phyloP scores from a whole-genome alignment of 352 stramenopile genomes.

The Phytophthora aleatoria region DNA sequence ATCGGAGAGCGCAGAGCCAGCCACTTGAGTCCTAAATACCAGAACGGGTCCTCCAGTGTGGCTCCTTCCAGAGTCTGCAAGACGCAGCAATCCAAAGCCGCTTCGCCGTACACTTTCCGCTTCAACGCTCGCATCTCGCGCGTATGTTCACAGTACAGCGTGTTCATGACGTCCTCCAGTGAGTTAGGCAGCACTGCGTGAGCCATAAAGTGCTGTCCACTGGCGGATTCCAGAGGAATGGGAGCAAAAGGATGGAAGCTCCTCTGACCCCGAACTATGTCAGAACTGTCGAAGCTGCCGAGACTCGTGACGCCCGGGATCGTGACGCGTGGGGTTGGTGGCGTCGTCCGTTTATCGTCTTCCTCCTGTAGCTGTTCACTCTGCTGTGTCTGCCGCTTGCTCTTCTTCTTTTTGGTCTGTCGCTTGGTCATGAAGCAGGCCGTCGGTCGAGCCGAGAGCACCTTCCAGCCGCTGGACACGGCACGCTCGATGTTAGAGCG shows the following conservation, averaged over 20 bases:
- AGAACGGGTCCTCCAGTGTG: constrained; percentile 71
- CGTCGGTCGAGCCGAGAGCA: constrained; percentile 46
- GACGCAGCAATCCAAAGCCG: constrained; percentile 64
- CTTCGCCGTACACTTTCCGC: constrained; percentile 50
- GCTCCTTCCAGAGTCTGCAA: constrained; percentile 68
- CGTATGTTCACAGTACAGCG: constrained; percentile 65
- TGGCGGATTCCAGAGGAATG: constrained; percentile 32
- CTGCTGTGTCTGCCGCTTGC: constrained; percentile 13
- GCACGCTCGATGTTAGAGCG: constrained; percentile 59
- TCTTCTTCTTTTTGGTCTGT: constrained; percentile 38
- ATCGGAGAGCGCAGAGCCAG: constrained; percentile 67
- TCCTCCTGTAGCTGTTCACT: constrained; percentile 14
- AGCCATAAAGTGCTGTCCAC: constrained; percentile 68
- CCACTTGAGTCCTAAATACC: constrained; percentile 81
- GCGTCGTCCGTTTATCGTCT: constrained; percentile 25
- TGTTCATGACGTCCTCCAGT: constrained; percentile 71
- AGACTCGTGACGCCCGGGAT: constrained; percentile 33
- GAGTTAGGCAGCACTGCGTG: constrained; percentile 56
- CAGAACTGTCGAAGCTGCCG: constrained; percentile 25
- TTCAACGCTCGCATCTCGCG: constrained; percentile 49
- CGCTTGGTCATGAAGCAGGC: constrained; percentile 67
- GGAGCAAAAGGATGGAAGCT: constrained; percentile 23
- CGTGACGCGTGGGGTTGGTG: constrained; percentile 25
- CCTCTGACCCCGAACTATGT: constrained; percentile 9
- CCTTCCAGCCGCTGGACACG: constrained; percentile 57